phyloP scores from a whole-genome alignment of 1,139 yeast genomes.

The Candida neerlandica region DNA sequence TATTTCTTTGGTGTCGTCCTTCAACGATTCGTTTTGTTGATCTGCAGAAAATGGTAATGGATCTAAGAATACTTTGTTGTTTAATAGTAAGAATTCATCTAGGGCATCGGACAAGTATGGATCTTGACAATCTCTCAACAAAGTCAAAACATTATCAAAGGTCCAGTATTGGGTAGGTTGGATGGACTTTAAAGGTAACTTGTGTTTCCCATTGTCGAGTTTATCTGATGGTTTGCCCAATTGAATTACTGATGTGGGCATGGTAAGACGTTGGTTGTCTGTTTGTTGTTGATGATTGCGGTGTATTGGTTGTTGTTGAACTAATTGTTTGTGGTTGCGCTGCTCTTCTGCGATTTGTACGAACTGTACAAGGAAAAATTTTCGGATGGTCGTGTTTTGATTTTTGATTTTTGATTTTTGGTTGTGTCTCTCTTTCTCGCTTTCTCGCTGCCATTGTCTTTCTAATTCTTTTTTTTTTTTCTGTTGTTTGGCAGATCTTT shows the following conservation, averaged over 20 bases:
- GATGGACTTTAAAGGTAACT: conserved; percentile 30
- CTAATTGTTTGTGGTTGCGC: not conserved
- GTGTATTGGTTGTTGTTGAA: not conserved
- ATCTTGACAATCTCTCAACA: conserved; percentile 35
- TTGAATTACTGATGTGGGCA: conserved; percentile 6
- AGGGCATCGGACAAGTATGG: conserved; percentile 41
- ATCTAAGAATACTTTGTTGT: conserved; percentile 31
- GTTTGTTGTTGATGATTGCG: conserved; percentile 1
- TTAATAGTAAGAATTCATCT: conserved; percentile 46
- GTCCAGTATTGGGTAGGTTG: conserved; percentile 48
- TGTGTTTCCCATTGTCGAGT: conserved; percentile 1
- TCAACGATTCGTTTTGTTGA: not conserved
- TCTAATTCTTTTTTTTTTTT: conserved; percentile 4
- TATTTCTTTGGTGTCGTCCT: conserved; percentile 26
- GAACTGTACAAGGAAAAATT: too few relatives aligned
- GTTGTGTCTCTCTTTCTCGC: too few relatives aligned
- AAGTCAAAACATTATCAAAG: conserved; percentile 42
- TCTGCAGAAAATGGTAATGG: conserved; percentile 36
- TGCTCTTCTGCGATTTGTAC: not conserved
- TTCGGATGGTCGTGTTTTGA: not conserved
- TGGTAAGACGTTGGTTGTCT: not conserved
- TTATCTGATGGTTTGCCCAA: conserved; percentile 2
- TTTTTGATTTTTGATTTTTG: not conserved
- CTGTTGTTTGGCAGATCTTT: not conserved
- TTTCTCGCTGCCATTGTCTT: conserved; percentile 3